phyloP scores from a whole-genome alignment of 139 green algal genomes.

The Mychonastes homosphaera region DNA sequence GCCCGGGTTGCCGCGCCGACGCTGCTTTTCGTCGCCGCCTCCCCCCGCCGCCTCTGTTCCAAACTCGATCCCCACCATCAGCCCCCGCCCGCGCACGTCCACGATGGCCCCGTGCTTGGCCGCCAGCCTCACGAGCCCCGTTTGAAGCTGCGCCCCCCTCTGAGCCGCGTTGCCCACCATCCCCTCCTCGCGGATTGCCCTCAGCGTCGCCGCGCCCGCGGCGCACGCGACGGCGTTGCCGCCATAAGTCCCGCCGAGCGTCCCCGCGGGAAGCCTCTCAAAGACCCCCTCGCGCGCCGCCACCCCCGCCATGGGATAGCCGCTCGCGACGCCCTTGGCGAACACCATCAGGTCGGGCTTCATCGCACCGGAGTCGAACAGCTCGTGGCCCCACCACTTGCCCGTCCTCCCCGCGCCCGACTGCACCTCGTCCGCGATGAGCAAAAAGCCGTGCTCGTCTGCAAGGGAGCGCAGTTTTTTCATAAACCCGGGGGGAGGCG shows the following conservation, averaged over 20 bases:
- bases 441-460: conserved; percentile 62
- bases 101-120: conserved; percentile 37
- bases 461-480: conserved; percentile 40
- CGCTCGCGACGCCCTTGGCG: conserved; percentile 68
- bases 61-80: conserved; percentile 77
- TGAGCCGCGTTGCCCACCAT: conserved; percentile 53
- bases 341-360: conserved; percentile 71
- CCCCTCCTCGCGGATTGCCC: conserved; percentile 57
- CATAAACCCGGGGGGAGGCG: conserved; percentile 64
- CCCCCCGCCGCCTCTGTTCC: conserved; percentile 21
- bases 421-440: conserved; percentile 83
- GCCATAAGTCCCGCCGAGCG: conserved; percentile 65
- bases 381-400: conserved; percentile 70
- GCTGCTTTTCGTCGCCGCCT: conserved; percentile 21
- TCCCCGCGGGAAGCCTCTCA: conserved; percentile 39
- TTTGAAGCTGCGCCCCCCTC: conserved; percentile 53
- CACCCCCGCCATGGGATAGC: conserved; percentile 71
- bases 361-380: conserved; percentile 28
- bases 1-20: conserved; percentile 27
- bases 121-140: conserved; percentile 21
- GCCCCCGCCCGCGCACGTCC: conserved; percentile 61
- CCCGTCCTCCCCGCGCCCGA: conserved; percentile 58
- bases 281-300: conserved; percentile 36
- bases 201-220: conserved; percentile 46
- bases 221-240: conserved; percentile 47